phyloP scores from a whole-genome alignment of 2,329 filamentous ascomycete genomes.

The Colletotrichum trifolii region DNA sequence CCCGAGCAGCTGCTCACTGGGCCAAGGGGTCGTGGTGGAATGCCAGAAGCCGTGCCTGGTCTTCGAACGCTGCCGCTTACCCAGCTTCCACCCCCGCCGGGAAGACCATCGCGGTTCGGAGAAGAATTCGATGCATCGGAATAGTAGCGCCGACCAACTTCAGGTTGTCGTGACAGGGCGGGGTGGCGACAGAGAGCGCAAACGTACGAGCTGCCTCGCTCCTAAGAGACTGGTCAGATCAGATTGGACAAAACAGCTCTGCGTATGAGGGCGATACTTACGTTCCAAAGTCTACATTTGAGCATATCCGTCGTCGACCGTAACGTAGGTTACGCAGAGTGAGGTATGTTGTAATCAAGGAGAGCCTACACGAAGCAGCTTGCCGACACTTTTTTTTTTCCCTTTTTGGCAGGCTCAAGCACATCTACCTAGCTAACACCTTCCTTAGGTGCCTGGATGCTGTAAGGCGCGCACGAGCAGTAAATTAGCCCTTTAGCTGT shows the following conservation, averaged over 20 bases:
- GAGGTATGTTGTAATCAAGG: neutral
- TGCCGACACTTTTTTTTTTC: neutral
- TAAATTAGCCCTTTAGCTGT: too few species aligned
- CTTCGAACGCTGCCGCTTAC: neutral
- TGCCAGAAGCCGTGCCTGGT: neutral
- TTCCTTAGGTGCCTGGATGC: too few species aligned
- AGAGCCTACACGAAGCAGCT: neutral
- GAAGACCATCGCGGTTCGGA: neutral
- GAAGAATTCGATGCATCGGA: slow-evolving; percentile 21
- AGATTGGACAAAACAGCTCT: neutral
- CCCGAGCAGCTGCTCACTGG: slow-evolving; percentile 6
- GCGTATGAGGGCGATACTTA: slow-evolving; percentile 37
- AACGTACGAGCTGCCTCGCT: slow-evolving; percentile 52
- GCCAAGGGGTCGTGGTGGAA: slow-evolving; percentile 3
- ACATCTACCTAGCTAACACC: too few species aligned
- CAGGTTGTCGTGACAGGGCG: slow-evolving; percentile 21
- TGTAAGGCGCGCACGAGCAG: too few species aligned
- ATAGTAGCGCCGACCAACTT: slow-evolving; percentile 29
- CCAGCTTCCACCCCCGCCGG: slow-evolving; percentile 2
- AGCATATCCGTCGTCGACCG: slow-evolving; percentile 49
- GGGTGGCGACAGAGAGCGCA: slow-evolving; percentile 52
- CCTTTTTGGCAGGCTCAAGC: too few species aligned
- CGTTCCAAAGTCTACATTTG: slow-evolving; percentile 54
- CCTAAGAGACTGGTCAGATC: slow-evolving; percentile 41
- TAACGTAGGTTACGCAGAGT: slow-evolving; percentile 24